Evolutionary conservation across 257 asterid species (phyloP).

Genomic region (Lithospermum erythrorhizon): DNA sequence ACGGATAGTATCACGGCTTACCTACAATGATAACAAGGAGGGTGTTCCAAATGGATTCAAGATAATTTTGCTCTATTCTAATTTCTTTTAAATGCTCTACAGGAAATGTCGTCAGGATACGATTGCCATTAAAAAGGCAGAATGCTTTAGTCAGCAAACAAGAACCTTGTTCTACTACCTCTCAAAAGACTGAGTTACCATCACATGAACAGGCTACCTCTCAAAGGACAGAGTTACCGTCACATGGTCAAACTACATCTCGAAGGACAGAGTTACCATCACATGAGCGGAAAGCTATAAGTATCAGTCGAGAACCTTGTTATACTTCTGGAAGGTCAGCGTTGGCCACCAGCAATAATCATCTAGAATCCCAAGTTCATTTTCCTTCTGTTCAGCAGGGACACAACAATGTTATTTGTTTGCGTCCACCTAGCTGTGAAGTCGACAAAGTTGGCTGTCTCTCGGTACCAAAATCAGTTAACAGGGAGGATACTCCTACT

Average conservation of each 20-base stretch:
- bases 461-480: neutral
- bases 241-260: too few species aligned
- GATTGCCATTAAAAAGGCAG: slow-evolving; percentile 31
- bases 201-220: slow-evolving; percentile 21
- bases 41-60: too few species aligned
- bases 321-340: slow-evolving; percentile 32
- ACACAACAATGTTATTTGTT: neutral
- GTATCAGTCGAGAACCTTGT: too few species aligned
- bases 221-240: slow-evolving; percentile 19
- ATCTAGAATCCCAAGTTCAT: slow-evolving; percentile 6
- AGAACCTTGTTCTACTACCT: slow-evolving; percentile 23
- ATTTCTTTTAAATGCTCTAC: neutral
- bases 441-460: neutral
- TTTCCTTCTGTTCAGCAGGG: slow-evolving; percentile 3
- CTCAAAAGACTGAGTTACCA: slow-evolving; percentile 24
- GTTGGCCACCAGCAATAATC: slow-evolving; percentile 9
- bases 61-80: too few species aligned
- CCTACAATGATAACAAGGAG: too few species aligned
- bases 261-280: neutral
- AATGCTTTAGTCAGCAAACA: slow-evolving; percentile 9
- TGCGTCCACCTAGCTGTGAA: neutral
- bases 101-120: slow-evolving; percentile 50
- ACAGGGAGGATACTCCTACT: too few species aligned
- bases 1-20: too few species aligned
- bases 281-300: neutral